A percentile compares a stretch with the other conserved stretches of the same genome.
Evolutionary conservation across 371 early-diverging fungal genomes (phyloP).

Genomic region (Ordospora pajunii): DNA sequence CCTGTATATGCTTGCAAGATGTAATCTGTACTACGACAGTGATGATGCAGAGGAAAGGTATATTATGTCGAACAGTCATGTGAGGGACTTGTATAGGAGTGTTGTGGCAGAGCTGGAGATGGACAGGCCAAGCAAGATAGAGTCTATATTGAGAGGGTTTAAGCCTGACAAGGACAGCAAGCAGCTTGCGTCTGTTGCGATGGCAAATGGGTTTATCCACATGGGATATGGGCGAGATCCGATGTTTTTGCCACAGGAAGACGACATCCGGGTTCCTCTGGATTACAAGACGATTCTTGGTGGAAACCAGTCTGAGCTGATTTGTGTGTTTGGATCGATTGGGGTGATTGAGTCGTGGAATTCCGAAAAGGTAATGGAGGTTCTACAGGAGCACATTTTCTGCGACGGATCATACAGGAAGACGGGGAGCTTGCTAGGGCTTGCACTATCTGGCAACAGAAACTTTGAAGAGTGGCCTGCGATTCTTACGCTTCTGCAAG

Average conservation of each 20-base stretch:
- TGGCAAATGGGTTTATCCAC: conserved; percentile 49
- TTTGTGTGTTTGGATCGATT: conserved; percentile 28
- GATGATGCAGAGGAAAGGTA: conserved; percentile 14
- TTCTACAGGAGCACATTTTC: conserved; percentile 51
- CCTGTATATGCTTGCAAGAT: conserved; percentile 42
- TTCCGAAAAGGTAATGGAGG: conserved; percentile 42
- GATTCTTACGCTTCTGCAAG: conserved; percentile 39
- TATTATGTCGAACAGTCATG: conserved; percentile 33
- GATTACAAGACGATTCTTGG: conserved; percentile 18
- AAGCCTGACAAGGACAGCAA: conserved; percentile 41
- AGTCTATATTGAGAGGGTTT: conserved; percentile 21
- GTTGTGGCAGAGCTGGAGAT: conserved; percentile 31
- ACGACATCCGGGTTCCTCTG: background rate
- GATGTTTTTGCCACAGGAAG: conserved; percentile 20
- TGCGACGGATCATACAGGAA: conserved; percentile 25
- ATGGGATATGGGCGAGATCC: conserved; percentile 42
- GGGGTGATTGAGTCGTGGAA: conserved; percentile 55
- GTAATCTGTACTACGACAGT: conserved; percentile 32
- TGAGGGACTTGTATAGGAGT: conserved; percentile 13
- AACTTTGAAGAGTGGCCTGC: conserved; percentile 48
- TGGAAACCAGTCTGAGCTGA: conserved; percentile 2
- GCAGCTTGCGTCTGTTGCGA: conserved; percentile 11
- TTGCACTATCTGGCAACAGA: conserved; percentile 36
- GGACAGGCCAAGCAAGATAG: conserved; percentile 12
- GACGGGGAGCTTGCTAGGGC: conserved; percentile 45